Conservation (phyloP, 2,329 filamentous ascomycete species). For the Penicillium sp. region DNA sequence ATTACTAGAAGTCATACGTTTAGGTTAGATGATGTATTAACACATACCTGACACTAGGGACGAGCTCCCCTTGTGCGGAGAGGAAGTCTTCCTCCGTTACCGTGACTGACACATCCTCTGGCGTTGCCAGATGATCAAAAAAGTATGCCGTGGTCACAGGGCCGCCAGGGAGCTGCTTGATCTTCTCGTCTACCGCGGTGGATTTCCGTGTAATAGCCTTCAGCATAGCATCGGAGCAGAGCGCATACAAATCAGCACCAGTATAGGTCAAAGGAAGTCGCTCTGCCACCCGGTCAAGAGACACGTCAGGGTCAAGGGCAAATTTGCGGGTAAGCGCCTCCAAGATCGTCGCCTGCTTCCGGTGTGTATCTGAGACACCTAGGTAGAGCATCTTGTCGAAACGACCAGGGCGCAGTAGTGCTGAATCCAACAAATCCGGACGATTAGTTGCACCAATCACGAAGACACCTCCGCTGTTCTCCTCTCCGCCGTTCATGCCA, state of each 20-base stretch:
- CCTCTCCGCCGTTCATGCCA: slow-evolving; percentile 93
- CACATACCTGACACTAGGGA: slow-evolving; percentile 75
- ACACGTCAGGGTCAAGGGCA: slow-evolving; percentile 76
- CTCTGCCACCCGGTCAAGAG: slow-evolving; percentile 72
- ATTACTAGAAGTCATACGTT: background rate
- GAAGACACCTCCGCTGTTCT: slow-evolving; percentile 79
- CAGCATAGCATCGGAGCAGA: slow-evolving; percentile 98
- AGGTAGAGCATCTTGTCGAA: slow-evolving; percentile 99
- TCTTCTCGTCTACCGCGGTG: slow-evolving; percentile 78
- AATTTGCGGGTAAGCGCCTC: slow-evolving; percentile 96
- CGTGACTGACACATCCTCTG: slow-evolving; percentile 81
- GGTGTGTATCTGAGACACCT: slow-evolving; percentile 93
- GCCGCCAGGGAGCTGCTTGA: slow-evolving; percentile 63
- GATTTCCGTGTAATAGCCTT: slow-evolving; percentile 96
- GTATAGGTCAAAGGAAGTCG: slow-evolving; percentile 93
- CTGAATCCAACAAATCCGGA: slow-evolving; percentile 89
- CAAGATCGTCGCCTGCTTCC: slow-evolving; percentile 92
- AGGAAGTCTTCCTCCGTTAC: slow-evolving; percentile 89
- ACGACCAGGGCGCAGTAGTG: slow-evolving; percentile 81
- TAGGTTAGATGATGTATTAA: background rate
- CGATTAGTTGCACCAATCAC: slow-evolving; percentile 96
- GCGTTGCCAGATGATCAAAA: slow-evolving; percentile 87
- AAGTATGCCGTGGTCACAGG: slow-evolving; percentile 85
- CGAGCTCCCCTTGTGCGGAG: slow-evolving; percentile 77
- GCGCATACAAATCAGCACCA: slow-evolving; percentile 93